Conservation (phyloP, 176 grass and related monocot species). For the Phoenix roebelenii region DNA sequence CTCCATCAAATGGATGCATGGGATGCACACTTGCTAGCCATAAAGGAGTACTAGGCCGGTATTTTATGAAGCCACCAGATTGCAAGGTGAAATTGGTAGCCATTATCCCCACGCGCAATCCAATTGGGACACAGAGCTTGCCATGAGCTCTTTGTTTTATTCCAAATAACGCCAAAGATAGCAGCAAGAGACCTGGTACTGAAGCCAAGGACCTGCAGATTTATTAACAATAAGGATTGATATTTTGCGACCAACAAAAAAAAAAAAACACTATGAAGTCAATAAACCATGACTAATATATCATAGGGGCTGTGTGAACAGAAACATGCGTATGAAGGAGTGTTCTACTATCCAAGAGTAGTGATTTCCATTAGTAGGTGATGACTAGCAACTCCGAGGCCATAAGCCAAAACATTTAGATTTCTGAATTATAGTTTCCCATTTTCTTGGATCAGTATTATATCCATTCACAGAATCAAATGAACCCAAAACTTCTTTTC, state of each 20-base stretch:
- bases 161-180: constrained; percentile 77
- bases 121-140: constrained; percentile 77
- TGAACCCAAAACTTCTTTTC: too few species aligned
- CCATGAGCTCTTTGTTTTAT: constrained; percentile 64
- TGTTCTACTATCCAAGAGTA: too few species aligned
- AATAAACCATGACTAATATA: too few species aligned
- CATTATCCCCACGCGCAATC: constrained; percentile 77
- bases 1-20: constrained; percentile 76
- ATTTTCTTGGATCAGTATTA: too few species aligned
- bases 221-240: constrained; percentile 16
- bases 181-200: constrained; percentile 65
- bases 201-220: constrained; percentile 75
- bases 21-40: constrained; percentile 55
- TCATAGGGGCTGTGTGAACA: too few species aligned
- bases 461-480: too few species aligned
- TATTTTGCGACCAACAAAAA: background rate
- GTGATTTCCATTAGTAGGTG: too few species aligned
- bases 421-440: too few species aligned
- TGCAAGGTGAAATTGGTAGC: constrained; percentile 63
- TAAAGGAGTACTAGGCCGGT: constrained; percentile 41
- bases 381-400: too few species aligned
- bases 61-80: constrained; percentile 45
- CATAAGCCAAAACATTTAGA: too few species aligned
- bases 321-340: too few species aligned
- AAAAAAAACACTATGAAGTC: too few species aligned